Percentiles rank a stretch among this genome's conserved stretches.
Evolutionary conservation across 441 rosid species (phyloP).

Genomic region (Macaranga tanarius): DNA sequence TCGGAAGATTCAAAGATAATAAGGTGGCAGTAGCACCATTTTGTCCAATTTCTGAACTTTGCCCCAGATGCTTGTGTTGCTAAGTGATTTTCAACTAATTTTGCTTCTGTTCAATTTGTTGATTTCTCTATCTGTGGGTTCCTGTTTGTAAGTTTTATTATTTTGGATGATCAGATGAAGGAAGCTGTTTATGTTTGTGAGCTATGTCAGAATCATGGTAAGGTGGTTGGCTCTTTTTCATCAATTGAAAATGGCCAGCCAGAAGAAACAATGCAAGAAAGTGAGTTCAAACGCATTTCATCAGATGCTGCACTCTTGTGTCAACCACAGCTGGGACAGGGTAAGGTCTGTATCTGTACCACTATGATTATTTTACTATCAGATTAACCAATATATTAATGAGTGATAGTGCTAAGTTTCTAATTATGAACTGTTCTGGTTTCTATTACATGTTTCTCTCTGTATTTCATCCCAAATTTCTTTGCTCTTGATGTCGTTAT

Average conservation of each 20-base stretch:
- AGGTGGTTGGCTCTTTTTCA: slow-evolving; percentile 25
- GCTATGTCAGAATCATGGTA: slow-evolving; percentile 69
- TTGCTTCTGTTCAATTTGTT: background rate
- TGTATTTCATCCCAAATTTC: background rate
- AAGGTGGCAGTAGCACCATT: background rate
- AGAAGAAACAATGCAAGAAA: slow-evolving; percentile 16
- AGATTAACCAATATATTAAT: slow-evolving; percentile 1
- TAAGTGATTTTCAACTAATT: background rate
- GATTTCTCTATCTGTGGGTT: slow-evolving; percentile 9
- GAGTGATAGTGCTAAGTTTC: background rate
- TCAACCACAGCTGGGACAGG: slow-evolving; percentile 39
- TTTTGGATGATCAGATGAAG: slow-evolving; percentile 46
- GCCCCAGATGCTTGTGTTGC: background rate
- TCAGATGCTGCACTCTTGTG: slow-evolving; percentile 29
- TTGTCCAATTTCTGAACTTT: background rate
- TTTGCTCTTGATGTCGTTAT: background rate
- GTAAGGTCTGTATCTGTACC: slow-evolving; percentile 60
- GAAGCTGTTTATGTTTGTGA: slow-evolving; percentile 61
- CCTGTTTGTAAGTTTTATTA: slow-evolving; percentile 20
- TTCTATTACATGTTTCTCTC: background rate
- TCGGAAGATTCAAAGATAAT: background rate
- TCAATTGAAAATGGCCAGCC: slow-evolving; percentile 29
- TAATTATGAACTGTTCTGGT: background rate
- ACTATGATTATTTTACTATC: slow-evolving; percentile 4
- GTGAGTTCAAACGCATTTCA: slow-evolving; percentile 23